Conservation (phyloP, 1,284 basidiomycete species). For the Agaricales sp. region DNA sequence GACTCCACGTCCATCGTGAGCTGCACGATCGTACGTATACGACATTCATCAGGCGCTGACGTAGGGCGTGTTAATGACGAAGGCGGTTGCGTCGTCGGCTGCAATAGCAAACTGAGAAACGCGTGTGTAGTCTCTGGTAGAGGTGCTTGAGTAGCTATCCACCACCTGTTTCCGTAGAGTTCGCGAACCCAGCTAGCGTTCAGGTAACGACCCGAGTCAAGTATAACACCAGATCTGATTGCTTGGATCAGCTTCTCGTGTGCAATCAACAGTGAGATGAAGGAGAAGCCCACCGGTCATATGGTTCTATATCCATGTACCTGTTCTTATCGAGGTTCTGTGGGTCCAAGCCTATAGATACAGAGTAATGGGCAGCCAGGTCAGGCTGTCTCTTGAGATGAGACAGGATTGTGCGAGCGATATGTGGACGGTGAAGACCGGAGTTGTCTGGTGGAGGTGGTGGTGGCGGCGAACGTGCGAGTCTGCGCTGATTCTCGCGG, state of each 20-base stretch:
- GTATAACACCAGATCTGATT: conserved; percentile 8
- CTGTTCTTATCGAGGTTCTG: conserved; percentile 47
- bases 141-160: conserved; percentile 80
- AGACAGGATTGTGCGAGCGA: neutral
- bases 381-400: conserved; percentile 12
- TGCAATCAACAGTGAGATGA: neutral
- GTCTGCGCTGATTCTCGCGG: neutral
- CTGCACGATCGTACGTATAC: conserved; percentile 65
- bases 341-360: conserved; percentile 33
- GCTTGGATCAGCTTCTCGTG: conserved; percentile 33
- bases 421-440: neutral
- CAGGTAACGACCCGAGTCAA: conserved; percentile 45
- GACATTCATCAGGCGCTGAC: conserved; percentile 10
- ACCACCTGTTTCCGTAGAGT: conserved; percentile 58
- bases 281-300: conserved; percentile 37
- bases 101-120: conserved; percentile 60
- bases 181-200: conserved; percentile 83
- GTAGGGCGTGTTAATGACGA: conserved; percentile 9
- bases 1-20: conserved; percentile 61
- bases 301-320: conserved; percentile 66
- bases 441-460: neutral
- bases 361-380: conserved; percentile 40
- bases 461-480: neutral
- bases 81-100: conserved; percentile 34
- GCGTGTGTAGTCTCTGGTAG: conserved; percentile 57